Evolutionary conservation across 495 filamentous ascomycete species (phyloP).

Genomic region (Penicillium canariense): DNA sequence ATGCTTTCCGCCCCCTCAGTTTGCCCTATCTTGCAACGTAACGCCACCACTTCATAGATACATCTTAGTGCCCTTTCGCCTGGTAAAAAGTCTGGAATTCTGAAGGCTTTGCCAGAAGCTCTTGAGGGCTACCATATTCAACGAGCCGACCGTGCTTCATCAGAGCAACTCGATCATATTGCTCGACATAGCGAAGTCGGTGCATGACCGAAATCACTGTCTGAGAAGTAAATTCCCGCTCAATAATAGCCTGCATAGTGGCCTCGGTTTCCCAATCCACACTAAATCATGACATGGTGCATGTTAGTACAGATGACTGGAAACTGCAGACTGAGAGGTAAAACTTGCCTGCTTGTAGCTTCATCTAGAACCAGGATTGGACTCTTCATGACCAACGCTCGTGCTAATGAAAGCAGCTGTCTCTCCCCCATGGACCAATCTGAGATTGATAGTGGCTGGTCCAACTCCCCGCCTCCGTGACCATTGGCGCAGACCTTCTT

Average conservation of each 20-base stretch:
- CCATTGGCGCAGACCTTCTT: conserved; percentile 13
- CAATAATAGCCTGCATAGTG: conserved; percentile 48
- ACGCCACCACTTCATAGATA: too few relatives aligned
- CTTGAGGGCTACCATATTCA: neutral
- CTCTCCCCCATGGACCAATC: conserved; percentile 24
- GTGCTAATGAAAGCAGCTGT: conserved; percentile 24
- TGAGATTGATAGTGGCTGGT: neutral
- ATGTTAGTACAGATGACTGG: neutral
- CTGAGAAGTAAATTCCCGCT: conserved; percentile 44
- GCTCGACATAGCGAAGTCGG: conserved; percentile 45
- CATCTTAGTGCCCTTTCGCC: too few relatives aligned
- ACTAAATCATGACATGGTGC: conserved; percentile 7
- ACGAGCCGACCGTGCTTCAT: conserved; percentile 11
- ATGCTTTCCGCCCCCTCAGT: too few relatives aligned
- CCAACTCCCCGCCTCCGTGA: conserved; percentile 13
- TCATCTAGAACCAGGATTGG: conserved; percentile 28
- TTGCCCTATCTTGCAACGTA: too few relatives aligned
- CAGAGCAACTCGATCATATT: conserved; percentile 38
- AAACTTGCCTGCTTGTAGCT: conserved; percentile 32
- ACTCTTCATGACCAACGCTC: conserved; percentile 15
- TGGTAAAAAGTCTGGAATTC: neutral
- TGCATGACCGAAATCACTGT: conserved; percentile 58
- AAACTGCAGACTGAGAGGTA: neutral
- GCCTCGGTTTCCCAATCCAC: conserved; percentile 48
- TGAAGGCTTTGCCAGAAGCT: neutral